Base-by-base conservation (phyloP, 2,329 filamentous ascomycete species). In the Colletotrichum ledebouriae region DNA sequence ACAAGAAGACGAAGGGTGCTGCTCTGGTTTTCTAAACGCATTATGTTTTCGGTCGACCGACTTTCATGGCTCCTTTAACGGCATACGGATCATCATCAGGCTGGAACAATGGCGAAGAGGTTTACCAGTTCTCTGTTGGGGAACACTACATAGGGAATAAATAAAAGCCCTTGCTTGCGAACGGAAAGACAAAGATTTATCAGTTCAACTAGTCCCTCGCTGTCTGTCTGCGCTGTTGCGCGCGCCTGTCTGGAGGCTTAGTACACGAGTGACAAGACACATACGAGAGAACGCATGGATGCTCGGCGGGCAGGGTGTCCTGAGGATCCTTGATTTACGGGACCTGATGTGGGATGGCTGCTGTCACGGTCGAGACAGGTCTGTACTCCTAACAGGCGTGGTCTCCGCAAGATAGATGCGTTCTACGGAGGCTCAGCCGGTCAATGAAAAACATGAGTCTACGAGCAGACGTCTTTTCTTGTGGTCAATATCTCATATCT, bases 1-100 rank as follows among this genome's bases (percentile, higher is more conserved):
- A 99, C 92, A 99, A 99, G 94, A 99, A 99, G 94, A 99, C 96
- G 80, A 99, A 99, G 94, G 96, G 96, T 92, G 96, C 96, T 79
- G 96, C 96, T 85, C 91, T 99, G 81, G 96, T 99, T 80, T 99
- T 99, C 90, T 99, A 97, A 91, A 86, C 88, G 85, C 82, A 79
- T 85, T 85, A 80, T 78, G 67, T 70, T 71, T 71, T 63, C 62
- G 70, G 67, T 70, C 67, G 63, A 70, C 70, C 70, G 63, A 71
- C 66, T 71, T 70, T 71, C 58, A 71, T 71, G 70, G 67, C 67
- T 71, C 63, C 70, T 71, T 71, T 71, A 67, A 68, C 72, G 71
- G 75, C 74, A 71, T 63, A 70, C 67, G 70, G 70, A 71, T 71
- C 67, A 71, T 71, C 64, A 68, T 67, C 70, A 70, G 70, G 70